Base-by-base conservation (phyloP, 148 eudicot genomes). In the Heliamphora exappendiculata region DNA sequence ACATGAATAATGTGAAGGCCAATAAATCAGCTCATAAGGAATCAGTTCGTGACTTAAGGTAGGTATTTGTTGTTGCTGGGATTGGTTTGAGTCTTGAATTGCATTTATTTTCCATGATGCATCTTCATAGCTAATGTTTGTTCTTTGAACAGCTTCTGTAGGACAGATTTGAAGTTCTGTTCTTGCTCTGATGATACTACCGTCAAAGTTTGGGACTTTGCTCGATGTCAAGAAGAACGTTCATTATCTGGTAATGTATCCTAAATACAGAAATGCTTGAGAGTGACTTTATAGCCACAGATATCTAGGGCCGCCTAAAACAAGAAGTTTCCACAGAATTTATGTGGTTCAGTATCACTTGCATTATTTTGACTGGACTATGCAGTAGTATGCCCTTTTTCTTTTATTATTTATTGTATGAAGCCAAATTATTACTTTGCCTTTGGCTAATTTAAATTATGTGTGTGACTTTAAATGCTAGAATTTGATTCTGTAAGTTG, bases 131-230 rank as follows among this genome's bases (percentile, higher is more conserved):
- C 50, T 80, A 26, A n/a, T 74, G 62, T 62, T 70, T 44, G 39
- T 44, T 19, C 42, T 68, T 57, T 53, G 64, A 81, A 73, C 98
- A 95, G 98, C 85, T 95, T 95, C 78, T 95, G 96, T 75, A 87
- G 93, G 84, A 95, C 98, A 70, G 98, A 95, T 83, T 82, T 92
- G 75, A 95, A 95, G 82, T 95, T 95, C 79, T 95, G 98, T 78
- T 95, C 98, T 45, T 95, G 98, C 80, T 95, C 98, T 33, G 98
- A 95, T 82, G 98, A 95, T 81, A 92, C 96, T 45, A 92, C 97
- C 58, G 96, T 95, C 7, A 95, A 95, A 86, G 94, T 95, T 70
- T 95, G 98, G 98, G 98, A 95, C 87, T 95, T 95, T 69, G 97
- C 97, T 31, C 79, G 92, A 68, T 95, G 97, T 83, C 98, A 95